phyloP scores from a whole-genome alignment of 106 monocot genomes.

The Dioscorea zingiberensis region DNA sequence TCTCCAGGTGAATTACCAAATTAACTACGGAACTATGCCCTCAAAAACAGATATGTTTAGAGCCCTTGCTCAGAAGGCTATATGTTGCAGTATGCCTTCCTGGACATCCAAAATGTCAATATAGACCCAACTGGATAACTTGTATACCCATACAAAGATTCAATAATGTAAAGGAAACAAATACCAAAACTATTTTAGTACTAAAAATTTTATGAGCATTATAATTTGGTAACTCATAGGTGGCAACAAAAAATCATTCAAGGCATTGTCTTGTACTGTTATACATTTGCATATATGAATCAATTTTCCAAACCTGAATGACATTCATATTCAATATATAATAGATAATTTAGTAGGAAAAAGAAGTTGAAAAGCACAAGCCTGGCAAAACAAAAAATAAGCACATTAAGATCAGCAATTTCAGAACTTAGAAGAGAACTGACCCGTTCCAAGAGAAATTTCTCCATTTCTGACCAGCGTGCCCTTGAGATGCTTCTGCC shows the following conservation, averaged over 20 bases:
- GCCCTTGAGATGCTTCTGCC: slow-evolving; percentile 51
- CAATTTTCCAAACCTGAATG: background rate
- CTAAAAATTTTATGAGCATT: too few species aligned
- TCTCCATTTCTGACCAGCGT: slow-evolving; percentile 14
- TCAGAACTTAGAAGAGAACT: slow-evolving; percentile 1
- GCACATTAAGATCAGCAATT: background rate
- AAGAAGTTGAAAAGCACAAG: background rate
- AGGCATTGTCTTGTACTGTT: background rate
- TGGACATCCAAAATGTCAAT: too few species aligned
- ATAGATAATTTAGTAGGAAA: background rate
- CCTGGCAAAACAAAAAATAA: background rate
- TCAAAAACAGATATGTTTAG: too few species aligned
- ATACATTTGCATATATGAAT: background rate
- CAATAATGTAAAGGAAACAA: too few species aligned
- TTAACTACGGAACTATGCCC: too few species aligned
- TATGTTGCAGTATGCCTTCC: too few species aligned
- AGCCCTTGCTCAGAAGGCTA: too few species aligned
- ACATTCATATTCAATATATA: background rate
- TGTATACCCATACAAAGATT: too few species aligned
- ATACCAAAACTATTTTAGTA: too few species aligned
- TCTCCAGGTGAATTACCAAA: too few species aligned
- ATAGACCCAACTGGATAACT: too few species aligned
- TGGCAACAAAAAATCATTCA: background rate
- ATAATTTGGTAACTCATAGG: too few species aligned
- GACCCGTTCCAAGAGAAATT: slow-evolving; percentile 65